phyloP scores from a whole-genome alignment of 768 basidiomycete genomes.

The Nevesoporus exiguus region DNA sequence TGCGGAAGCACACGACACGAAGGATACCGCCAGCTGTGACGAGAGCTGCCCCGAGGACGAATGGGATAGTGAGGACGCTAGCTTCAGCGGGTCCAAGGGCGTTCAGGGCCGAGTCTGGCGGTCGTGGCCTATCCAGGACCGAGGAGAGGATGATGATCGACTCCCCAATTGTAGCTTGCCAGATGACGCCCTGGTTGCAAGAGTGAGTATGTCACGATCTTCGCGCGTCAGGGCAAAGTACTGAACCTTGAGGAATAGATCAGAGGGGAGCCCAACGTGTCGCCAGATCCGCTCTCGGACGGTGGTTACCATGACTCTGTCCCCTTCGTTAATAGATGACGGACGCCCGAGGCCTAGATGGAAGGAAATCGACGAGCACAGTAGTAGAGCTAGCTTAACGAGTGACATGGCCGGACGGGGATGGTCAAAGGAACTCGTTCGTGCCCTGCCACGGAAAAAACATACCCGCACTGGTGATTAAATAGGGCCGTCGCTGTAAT shows the following conservation, averaged over 20 bases:
- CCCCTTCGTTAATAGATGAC: neutral
- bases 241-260: neutral
- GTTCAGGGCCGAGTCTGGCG: neutral
- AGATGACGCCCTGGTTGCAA: neutral
- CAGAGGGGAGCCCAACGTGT: neutral
- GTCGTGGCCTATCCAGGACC: neutral
- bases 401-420: slow-evolving; percentile 4
- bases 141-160: slow-evolving; percentile 1
- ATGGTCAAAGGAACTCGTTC: neutral
- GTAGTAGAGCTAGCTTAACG: slow-evolving; percentile 5
- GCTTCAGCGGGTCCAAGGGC: slow-evolving; percentile 12
- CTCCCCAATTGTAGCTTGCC: neutral
- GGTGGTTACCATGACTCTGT: slow-evolving; percentile 4
- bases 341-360: neutral
- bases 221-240: neutral
- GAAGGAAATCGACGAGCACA: slow-evolving; percentile 5
- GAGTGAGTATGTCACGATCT: neutral
- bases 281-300: slow-evolving; percentile 7
- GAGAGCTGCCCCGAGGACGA: slow-evolving; percentile 8
- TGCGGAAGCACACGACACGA: slow-evolving; percentile 5
- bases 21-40: slow-evolving; percentile 1
- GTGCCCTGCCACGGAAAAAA: neutral
- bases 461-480: neutral
- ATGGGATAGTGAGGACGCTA: neutral
- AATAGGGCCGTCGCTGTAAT: neutral